Evolutionary conservation across 768 basidiomycete genomes (phyloP), one percentile per base, ranked within the genome.

Genomic region (Phanerodontia chrysosporium): DNA sequence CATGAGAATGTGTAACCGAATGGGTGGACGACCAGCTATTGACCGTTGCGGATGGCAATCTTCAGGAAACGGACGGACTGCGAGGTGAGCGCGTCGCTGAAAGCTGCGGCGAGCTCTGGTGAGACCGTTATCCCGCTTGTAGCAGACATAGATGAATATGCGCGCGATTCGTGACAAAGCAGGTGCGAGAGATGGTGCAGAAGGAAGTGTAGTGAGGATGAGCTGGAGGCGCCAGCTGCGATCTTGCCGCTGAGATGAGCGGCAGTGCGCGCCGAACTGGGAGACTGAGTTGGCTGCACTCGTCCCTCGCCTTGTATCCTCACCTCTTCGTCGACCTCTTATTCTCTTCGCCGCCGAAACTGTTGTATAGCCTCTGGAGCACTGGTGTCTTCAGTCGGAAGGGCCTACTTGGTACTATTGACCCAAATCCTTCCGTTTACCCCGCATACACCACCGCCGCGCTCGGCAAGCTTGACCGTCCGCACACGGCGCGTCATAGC

Each of bases 41-140:
- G 72, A 92, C 92, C 92, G 69, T 93, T 83, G 61, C 75, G 74
- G 67, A 94, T 92, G 49, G 80, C 78, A 61, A 93, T 78, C 70
- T 90, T 90, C 73, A 94, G 75, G 72, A 93, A 93, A 45, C 92
- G 83, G 57, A 79, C 74, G 39, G 74, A 68, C 58, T 72, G 76
- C 1, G 79, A 71, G 53, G 78, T 76, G 29, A 84, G 72, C 4
- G 86, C 84, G 32, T 78, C 67, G n/a, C 86, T 78, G 66, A 92
- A 91, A 21, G 69, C 71, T 2, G 77, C 70, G 2, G 76, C 66
- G 49, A 93, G 81, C 49, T 86, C 81, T 51, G 76, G 73, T 16
- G 87, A 83, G 54, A 84, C 78, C 35, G 73, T 70, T 66, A 93
- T 92, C 25, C 89, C 90, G 62, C 89, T 90, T 5, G 80, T 79